Evolutionary conservation across 169 alveolate genomes (phyloP), one percentile per base, ranked within the genome.

Genomic region (Eimeria falciformis): DNA sequence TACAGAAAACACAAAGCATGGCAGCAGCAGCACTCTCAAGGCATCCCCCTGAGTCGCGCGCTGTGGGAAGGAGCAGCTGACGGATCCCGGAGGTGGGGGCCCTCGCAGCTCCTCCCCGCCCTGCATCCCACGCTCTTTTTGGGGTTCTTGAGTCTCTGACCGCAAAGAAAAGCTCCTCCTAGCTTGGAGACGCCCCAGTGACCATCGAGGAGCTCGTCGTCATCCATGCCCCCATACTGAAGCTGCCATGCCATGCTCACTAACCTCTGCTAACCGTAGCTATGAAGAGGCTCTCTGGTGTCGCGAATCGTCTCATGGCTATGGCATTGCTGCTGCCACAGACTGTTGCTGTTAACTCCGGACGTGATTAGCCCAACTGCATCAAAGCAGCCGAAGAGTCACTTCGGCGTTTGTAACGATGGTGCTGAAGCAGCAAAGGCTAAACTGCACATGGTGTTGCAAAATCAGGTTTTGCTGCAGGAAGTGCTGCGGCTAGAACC

Each of bases 121-220:
- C 43, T 21, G 37, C 86, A 21, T 27, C 29, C 9, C 43, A 47
- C 47, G 18, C 45, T 17, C 25, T 77, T 1, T 77, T 23, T n/a
- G 86, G 66, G 86, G 86, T 68, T 18, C 66, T 73, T 23, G 84
- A 73, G 14, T 18, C 29, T 33, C 29, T 73, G 4, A 27, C 84
- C 4, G 40, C 40, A 11, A 40, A 17, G 37, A 40, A n/a, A 21
- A 23, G 5, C n/a, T 14, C n/a, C n/a, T n/a, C n/a, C 12, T 27
- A 29, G 27, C 47, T 14, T 18, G 9, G 17, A 6, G 58, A 17
- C 21, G 33, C n/a, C 25, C 29, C 18, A 5, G 18, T 46, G 9
- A n/a, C 45, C 37, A 12, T 77, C 18, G 58, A 77, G 25, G 45
- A 77, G 18, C 58, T 77, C n/a, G 68, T 77, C 43, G 86, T 77